Evolutionary conservation across 306 rosid species (phyloP).

Genomic region (Cicer cuneatum): DNA sequence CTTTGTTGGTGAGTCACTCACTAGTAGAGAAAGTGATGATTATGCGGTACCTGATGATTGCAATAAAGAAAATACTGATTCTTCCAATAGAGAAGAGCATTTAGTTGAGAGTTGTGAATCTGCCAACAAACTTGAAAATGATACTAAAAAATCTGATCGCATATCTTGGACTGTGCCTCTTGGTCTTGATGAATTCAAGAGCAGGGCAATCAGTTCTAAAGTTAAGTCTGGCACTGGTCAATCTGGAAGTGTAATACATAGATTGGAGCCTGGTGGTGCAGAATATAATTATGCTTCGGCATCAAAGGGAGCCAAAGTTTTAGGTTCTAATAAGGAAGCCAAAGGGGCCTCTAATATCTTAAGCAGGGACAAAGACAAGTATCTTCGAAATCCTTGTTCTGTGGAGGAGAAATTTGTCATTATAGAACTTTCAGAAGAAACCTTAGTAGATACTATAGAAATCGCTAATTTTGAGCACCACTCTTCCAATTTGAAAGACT

Average conservation of each 20-base stretch:
- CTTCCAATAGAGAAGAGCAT: constrained; percentile 47
- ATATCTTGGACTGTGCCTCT: constrained; percentile 65
- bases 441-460: constrained; percentile 81
- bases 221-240: constrained; percentile 60
- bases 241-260: constrained; percentile 67
- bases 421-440: constrained; percentile 96
- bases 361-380: constrained; percentile 85
- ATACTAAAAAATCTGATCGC: constrained; percentile 57
- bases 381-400: constrained; percentile 96
- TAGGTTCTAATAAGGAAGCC: constrained; percentile 95
- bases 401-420: constrained; percentile 78
- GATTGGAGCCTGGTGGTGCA: constrained; percentile 90
- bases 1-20: constrained; percentile 44
- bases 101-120: constrained; percentile 50
- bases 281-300: constrained; percentile 93
- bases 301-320: constrained; percentile 97
- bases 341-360: constrained; percentile 93
- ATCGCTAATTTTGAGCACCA: constrained; percentile 94
- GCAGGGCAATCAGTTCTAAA: constrained; percentile 72
- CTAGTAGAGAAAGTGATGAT: constrained; percentile 44
- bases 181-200: constrained; percentile 97
- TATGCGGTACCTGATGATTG: constrained; percentile 37
- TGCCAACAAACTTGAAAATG: constrained; percentile 56
- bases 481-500: constrained; percentile 83
- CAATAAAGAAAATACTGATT: constrained; percentile 38